Percentiles rank a stretch among this genome's conserved stretches.
These are phyloP conservation scores for Hymenoscyphus fructigenus DNA, from an alignment of 2,329 filamentous ascomycete species.

Conservation along the genomic window DNA sequence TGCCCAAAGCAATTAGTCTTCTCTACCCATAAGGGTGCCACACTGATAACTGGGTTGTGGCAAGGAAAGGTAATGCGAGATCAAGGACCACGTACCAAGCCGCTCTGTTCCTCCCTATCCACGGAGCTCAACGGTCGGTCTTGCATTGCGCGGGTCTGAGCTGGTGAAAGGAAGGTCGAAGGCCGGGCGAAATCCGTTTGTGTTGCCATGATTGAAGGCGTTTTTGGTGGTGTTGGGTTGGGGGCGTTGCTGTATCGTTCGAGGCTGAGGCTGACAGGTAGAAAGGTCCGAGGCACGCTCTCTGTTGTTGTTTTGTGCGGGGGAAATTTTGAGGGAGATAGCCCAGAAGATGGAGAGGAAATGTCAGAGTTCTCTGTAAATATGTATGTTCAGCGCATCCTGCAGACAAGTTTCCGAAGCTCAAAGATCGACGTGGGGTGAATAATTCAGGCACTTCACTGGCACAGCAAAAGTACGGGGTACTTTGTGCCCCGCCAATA, in stretches of 20 bases:
- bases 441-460: neutral
- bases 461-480: neutral
- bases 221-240: conserved; percentile 31
- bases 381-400: neutral
- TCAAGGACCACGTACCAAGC: conserved; percentile 59
- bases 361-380: neutral
- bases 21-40: conserved; percentile 3
- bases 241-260: conserved; percentile 15
- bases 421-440: neutral
- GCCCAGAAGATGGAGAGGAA: neutral
- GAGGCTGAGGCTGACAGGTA: neutral
- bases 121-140: conserved; percentile 54
- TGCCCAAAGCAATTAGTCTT: conserved; percentile 7
- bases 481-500: neutral
- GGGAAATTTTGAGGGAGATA: neutral
- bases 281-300: neutral
- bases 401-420: neutral
- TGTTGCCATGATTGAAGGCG: conserved; percentile 18
- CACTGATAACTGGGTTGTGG: neutral
- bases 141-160: conserved; percentile 34
- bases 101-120: conserved; percentile 76
- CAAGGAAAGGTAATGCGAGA: conserved; percentile 1
- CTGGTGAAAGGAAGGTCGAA: conserved; percentile 38
- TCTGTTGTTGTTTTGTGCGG: neutral
- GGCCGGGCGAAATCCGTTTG: conserved; percentile 36